These are phyloP conservation scores for Trichophyton equinum DNA, from an alignment of 2,329 filamentous ascomycete genomes.

Conservation along the genomic window DNA sequence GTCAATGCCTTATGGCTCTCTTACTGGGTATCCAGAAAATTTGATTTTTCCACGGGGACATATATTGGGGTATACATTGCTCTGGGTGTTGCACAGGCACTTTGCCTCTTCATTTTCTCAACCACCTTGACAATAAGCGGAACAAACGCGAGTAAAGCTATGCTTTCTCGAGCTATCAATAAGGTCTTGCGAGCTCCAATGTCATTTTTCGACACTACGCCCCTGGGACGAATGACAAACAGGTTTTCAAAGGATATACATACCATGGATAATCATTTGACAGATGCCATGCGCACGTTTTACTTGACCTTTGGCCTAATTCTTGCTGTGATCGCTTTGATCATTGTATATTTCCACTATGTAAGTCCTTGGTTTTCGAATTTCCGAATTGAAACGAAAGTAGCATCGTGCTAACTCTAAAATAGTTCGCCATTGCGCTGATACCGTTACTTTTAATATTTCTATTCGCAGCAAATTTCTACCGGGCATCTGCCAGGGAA, in stretches of 20 bases:
- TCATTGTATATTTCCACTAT: constrained; percentile 92
- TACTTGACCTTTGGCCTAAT: constrained; percentile 75
- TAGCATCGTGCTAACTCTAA: neutral
- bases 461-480: constrained; percentile 72
- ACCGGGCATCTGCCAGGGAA: constrained; percentile 80
- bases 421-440: constrained; percentile 54
- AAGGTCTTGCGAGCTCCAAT: constrained; percentile 58
- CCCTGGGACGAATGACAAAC: constrained; percentile 87
- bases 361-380: constrained; percentile 17
- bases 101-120: constrained; percentile 71
- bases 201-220: constrained; percentile 96
- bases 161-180: constrained; percentile 68
- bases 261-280: constrained; percentile 87
- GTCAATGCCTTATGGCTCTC: constrained; percentile 83
- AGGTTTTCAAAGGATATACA: constrained; percentile 92
- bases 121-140: constrained; percentile 64
- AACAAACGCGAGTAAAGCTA: constrained; percentile 66
- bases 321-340: constrained; percentile 69
- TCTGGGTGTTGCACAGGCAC: constrained; percentile 57
- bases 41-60: constrained; percentile 47
- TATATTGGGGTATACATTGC: constrained; percentile 62
- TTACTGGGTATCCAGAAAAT: constrained; percentile 80
- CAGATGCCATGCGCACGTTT: constrained; percentile 86
- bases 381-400: constrained; percentile 1
- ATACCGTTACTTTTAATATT: constrained; percentile 63